Evolutionary conservation across 2,329 filamentous ascomycete species (phyloP).

Genomic region (Sporothrix brasiliensis): DNA sequence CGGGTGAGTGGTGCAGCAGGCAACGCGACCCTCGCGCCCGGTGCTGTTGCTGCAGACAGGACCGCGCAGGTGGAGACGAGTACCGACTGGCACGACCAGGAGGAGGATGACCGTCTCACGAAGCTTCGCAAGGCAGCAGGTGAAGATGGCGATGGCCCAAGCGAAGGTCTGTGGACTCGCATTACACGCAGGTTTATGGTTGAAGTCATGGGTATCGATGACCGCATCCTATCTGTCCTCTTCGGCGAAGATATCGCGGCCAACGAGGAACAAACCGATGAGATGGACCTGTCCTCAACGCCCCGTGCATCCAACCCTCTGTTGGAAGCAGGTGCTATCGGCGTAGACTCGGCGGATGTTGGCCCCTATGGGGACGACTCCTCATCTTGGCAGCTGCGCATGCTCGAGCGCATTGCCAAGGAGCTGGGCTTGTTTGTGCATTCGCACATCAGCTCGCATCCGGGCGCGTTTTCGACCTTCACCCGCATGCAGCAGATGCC

Average conservation of each 20-base stretch:
- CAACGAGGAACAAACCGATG: conserved; percentile 39
- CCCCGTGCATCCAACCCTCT: conserved; percentile 48
- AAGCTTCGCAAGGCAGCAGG: not conserved
- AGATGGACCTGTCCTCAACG: conserved; percentile 48
- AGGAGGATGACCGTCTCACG: conserved; percentile 43
- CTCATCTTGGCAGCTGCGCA: conserved; percentile 68
- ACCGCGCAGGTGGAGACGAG: conserved; percentile 18
- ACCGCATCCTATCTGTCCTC: conserved; percentile 79
- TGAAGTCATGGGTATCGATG: conserved; percentile 89
- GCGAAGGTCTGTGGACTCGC: conserved; percentile 73
- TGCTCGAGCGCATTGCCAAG: conserved; percentile 81
- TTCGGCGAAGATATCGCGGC: conserved; percentile 76
- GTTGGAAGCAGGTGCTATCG: conserved; percentile 37
- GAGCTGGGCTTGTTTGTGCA: conserved; percentile 85
- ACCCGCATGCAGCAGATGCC: conserved; percentile 64
- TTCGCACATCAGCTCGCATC: conserved; percentile 76
- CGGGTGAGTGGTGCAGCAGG: not conserved
- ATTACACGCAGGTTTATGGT: conserved; percentile 85
- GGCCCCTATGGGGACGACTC: conserved; percentile 43
- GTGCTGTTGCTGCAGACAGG: not conserved
- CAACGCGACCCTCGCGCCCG: not conserved
- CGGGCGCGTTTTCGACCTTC: conserved; percentile 86
- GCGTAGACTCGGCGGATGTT: conserved; percentile 39
- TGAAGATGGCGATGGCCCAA: conserved; percentile 44
- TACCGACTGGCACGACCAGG: conserved; percentile 57